phyloP scores from a whole-genome alignment of 2,329 filamentous ascomycete genomes.

The Onygena corvina region DNA sequence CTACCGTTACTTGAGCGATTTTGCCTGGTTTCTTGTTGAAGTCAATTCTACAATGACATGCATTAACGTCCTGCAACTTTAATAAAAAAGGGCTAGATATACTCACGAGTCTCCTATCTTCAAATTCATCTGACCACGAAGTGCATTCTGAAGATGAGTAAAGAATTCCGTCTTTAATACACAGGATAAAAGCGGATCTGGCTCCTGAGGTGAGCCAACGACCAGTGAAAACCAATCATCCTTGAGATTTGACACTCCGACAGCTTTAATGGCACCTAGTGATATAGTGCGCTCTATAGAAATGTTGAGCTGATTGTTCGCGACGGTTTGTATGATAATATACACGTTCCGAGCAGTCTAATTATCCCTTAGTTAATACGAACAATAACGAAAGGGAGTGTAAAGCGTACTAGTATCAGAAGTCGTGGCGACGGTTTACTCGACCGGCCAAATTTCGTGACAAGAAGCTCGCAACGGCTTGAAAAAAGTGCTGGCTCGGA shows the following conservation, averaged over 20 bases:
- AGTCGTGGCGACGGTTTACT: slow-evolving; percentile 84
- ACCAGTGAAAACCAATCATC: slow-evolving; percentile 97
- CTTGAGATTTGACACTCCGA: slow-evolving; percentile 66
- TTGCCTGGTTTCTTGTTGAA: slow-evolving; percentile 98
- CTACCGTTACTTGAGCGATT: slow-evolving; percentile 71
- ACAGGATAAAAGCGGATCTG: slow-evolving; percentile 87
- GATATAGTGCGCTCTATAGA: slow-evolving; percentile 69
- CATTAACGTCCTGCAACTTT: slow-evolving; percentile 7
- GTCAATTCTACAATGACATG: slow-evolving; percentile 48
- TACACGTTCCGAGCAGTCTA: slow-evolving; percentile 74
- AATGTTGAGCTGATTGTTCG: slow-evolving; percentile 72
- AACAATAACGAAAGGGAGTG: neutral
- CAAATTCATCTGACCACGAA: slow-evolving; percentile 68
- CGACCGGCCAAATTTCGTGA: slow-evolving; percentile 91
- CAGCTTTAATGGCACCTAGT: slow-evolving; percentile 75
- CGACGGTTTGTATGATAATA: slow-evolving; percentile 70
- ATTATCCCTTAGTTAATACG: slow-evolving; percentile 15
- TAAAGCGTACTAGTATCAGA: slow-evolving; percentile 50
- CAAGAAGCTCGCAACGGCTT: slow-evolving; percentile 75
- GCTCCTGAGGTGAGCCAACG: slow-evolving; percentile 76
- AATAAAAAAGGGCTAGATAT: neutral
- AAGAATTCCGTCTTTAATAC: slow-evolving; percentile 96
- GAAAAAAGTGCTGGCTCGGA: slow-evolving; percentile 73
- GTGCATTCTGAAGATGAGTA: slow-evolving; percentile 70
- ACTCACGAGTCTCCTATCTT: slow-evolving; percentile 60